A percentile compares a stretch with the other conserved stretches of the same genome.
phyloP scores from a whole-genome alignment of 2,329 filamentous ascomycete species.

The Neonectria sp. region DNA sequence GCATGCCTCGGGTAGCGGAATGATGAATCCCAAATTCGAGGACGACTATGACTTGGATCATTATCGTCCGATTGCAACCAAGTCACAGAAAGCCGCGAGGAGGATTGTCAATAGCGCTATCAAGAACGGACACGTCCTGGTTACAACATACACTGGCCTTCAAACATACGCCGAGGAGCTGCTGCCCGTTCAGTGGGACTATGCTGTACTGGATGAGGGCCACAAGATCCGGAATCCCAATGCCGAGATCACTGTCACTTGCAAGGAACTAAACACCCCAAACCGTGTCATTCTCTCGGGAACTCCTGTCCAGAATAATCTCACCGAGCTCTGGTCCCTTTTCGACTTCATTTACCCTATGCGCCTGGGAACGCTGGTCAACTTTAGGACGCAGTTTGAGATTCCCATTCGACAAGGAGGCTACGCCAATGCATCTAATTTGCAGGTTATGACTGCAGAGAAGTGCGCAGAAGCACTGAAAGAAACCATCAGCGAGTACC shows the following conservation, averaged over 20 bases:
- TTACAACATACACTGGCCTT: conserved; percentile 97
- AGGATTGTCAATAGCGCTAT: conserved; percentile 87
- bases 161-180: conserved; percentile 90
- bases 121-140: conserved; percentile 89
- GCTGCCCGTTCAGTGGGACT: conserved; percentile 89
- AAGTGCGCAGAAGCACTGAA: conserved; percentile 96
- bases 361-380: conserved; percentile 91
- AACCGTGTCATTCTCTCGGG: conserved; percentile 95
- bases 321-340: conserved; percentile 95
- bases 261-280: conserved; percentile 91
- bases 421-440: conserved; percentile 93
- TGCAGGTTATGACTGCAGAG: conserved; percentile 94
- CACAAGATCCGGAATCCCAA: conserved; percentile 99
- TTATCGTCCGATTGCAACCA: conserved; percentile 52
- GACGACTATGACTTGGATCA: conserved; percentile 66
- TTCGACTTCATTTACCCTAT: conserved; percentile 99
- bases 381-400: conserved; percentile 93
- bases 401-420: conserved; percentile 94
- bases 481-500: conserved; percentile 92
- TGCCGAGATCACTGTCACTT: conserved; percentile 92
- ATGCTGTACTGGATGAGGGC: conserved; percentile 94
- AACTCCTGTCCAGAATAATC: conserved; percentile 97
- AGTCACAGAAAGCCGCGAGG: conserved; percentile 73
- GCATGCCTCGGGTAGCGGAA: conserved; percentile 95
- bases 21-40: conserved; percentile 85